Conservation (phyloP, 2,329 filamentous ascomycete genomes). For the Trichoderma koningii region DNA sequence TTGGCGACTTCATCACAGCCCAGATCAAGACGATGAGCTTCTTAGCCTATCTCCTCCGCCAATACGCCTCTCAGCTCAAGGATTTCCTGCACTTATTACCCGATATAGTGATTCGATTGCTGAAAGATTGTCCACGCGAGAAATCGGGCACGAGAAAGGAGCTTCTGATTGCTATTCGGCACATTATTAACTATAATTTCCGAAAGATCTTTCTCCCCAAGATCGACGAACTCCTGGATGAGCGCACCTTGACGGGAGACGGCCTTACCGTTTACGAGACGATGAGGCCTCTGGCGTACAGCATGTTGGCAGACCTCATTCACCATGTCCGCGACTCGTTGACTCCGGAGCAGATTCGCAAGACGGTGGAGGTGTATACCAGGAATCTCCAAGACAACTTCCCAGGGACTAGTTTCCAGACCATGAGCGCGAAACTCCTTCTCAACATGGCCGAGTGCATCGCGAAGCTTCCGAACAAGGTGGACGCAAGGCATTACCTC, state of each 20-base stretch:
- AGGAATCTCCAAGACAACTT: constrained; percentile 94
- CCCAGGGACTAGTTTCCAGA: constrained; percentile 97
- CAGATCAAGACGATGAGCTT: constrained; percentile 99
- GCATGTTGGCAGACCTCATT: constrained; percentile 97
- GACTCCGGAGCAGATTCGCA: constrained; percentile 84
- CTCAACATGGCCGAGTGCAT: constrained; percentile 99
- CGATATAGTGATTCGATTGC: constrained; percentile 82
- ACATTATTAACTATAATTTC: constrained; percentile 99
- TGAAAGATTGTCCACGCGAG: constrained; percentile 93
- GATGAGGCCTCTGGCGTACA: constrained; percentile 92
- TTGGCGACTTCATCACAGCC: constrained; percentile 95
- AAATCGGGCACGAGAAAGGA: constrained; percentile 94
- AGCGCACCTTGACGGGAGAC: constrained; percentile 91
- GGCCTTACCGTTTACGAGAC: constrained; percentile 96
- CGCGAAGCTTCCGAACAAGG: constrained; percentile 88
- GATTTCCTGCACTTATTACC: constrained; percentile 88
- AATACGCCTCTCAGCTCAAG: constrained; percentile 81
- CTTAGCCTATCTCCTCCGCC: constrained; percentile 84
- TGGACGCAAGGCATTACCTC: constrained; percentile 90
- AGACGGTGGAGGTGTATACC: constrained; percentile 96
- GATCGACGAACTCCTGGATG: constrained; percentile 92
- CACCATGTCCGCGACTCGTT: constrained; percentile 94
- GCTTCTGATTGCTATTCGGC: constrained; percentile 89
- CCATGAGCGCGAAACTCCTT: constrained; percentile 96
- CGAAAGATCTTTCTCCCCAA: constrained; percentile 90